These are phyloP conservation scores for Spongispora temasekensis DNA, from an alignment of 1,284 basidiomycete species.

Conservation along the genomic window DNA sequence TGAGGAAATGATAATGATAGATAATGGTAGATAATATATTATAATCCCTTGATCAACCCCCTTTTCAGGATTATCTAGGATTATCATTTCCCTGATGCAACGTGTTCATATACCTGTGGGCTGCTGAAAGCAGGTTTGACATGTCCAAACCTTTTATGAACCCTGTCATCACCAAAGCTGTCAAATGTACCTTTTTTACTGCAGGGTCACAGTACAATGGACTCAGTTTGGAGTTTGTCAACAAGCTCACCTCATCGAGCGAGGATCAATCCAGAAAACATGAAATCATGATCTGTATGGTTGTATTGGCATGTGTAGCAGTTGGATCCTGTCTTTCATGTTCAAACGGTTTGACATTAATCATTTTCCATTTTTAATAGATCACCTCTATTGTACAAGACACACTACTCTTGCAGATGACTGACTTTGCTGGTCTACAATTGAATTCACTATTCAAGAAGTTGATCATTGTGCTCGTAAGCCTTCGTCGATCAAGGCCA, in stretches of 20 bases:
- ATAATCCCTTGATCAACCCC: too few species aligned
- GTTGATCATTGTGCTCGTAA: neutral
- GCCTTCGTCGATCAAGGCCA: neutral
- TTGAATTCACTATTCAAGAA: neutral
- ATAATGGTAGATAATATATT: too few species aligned
- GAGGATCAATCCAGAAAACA: neutral
- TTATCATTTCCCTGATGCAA: too few species aligned
- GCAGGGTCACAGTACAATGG: neutral
- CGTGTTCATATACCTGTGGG: neutral
- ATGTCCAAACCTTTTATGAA: neutral
- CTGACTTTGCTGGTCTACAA: neutral
- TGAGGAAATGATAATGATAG: too few species aligned
- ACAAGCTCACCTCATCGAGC: neutral
- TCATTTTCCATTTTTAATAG: neutral
- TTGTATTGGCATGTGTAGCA: neutral
- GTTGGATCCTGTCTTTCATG: neutral
- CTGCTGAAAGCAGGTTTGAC: neutral
- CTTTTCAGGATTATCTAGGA: too few species aligned
- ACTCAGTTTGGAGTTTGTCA: neutral
- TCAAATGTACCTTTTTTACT: neutral
- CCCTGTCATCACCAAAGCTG: neutral
- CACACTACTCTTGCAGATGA: neutral
- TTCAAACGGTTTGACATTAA: neutral
- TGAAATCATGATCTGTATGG: neutral
- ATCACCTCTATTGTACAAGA: neutral